A percentile compares a stretch with the other conserved stretches of the same genome.
Evolutionary conservation across 768 basidiomycete species (phyloP).

Genomic region (Rossbeevera mucosa): DNA sequence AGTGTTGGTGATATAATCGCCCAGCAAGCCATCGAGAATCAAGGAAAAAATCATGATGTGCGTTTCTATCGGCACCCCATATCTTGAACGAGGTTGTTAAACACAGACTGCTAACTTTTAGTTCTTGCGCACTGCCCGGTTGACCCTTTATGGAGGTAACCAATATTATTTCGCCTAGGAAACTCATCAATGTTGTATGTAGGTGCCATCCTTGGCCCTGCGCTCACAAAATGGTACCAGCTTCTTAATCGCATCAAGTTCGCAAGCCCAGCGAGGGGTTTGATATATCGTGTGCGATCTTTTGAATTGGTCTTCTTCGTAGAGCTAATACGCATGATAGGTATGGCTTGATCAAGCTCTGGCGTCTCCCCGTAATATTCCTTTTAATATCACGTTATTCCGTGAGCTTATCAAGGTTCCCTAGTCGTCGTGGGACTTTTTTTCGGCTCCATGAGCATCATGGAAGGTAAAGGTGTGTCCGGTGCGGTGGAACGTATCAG

Average conservation of each 20-base stretch:
- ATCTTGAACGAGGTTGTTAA: neutral
- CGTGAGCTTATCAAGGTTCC: conserved; percentile 2
- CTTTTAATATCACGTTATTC: conserved; percentile 11
- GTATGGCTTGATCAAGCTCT: conserved; percentile 80
- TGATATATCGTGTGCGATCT: conserved; percentile 56
- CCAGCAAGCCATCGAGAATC: conserved; percentile 77
- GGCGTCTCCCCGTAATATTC: conserved; percentile 56
- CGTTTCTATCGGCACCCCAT: conserved; percentile 20
- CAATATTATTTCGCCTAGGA: neutral
- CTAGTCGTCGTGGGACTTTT: conserved; percentile 47
- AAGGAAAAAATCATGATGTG: conserved; percentile 73
- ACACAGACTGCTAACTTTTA: conserved; percentile 21
- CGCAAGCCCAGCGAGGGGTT: conserved; percentile 49
- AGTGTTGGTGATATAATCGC: conserved; percentile 78
- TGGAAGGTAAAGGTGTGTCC: conserved; percentile 66
- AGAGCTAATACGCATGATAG: conserved; percentile 31
- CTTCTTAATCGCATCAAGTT: conserved; percentile 70
- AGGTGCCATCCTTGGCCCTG: conserved; percentile 76
- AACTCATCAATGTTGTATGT: neutral
- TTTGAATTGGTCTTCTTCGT: neutral
- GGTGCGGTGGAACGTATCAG: conserved; percentile 47
- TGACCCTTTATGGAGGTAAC: conserved; percentile 70
- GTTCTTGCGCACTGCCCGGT: conserved; percentile 57
- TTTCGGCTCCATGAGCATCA: conserved; percentile 71
- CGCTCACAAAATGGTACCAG: conserved; percentile 78